Base-by-base conservation (phyloP, 2,329 filamentous ascomycete species). In the Fusarium fujikuroi region DNA sequence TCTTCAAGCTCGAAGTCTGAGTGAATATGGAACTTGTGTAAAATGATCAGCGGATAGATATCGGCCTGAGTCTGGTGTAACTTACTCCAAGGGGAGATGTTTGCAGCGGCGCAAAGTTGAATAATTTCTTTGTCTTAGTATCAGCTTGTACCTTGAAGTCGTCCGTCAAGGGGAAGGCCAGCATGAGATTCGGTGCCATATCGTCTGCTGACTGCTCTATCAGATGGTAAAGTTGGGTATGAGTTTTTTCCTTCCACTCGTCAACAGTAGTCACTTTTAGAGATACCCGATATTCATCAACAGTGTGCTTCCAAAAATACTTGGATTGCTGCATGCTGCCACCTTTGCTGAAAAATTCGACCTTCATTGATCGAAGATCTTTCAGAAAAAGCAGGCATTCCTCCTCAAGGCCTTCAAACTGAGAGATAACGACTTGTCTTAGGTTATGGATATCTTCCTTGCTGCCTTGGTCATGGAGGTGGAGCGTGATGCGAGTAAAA, bases 11-110 rank as follows among this genome's bases (percentile, higher is more conserved):
- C 65, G 10, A 75, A 75, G n/a, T 75, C 72, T 0, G 66, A 66
- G 4, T 75, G 65, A 25, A 75, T 75, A 6, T 66, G 44, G n/a
- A 75, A 75, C 74, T 75, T 50, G 30, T 10, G 11, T 12, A 34
- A 42, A 28, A 43, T 5, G 12, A 40, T 40, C 9, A 40, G 39
- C 10, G 28, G 5, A 44, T 21, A n/a, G 19, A 11, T 49, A 50
- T 32, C 2, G 30, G 47, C 19, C 42, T 2, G 44, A 47, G 25
- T 47, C 21, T 9, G 39, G 12, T 40, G 12, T 40, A 15, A 40
- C 39, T 40, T 40, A 40, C 39, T 40, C 39, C 39, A 14, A n/a
- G 39, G 21, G 39, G 39, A 40, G 39, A 40, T 40, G 19, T 15
- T 40, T 40, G 39, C 39, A 40, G 39, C 15, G 39, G 39, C 7